phyloP scores from a whole-genome alignment of 1,284 basidiomycete species.

The Cystobasidiaceae sp. region DNA sequence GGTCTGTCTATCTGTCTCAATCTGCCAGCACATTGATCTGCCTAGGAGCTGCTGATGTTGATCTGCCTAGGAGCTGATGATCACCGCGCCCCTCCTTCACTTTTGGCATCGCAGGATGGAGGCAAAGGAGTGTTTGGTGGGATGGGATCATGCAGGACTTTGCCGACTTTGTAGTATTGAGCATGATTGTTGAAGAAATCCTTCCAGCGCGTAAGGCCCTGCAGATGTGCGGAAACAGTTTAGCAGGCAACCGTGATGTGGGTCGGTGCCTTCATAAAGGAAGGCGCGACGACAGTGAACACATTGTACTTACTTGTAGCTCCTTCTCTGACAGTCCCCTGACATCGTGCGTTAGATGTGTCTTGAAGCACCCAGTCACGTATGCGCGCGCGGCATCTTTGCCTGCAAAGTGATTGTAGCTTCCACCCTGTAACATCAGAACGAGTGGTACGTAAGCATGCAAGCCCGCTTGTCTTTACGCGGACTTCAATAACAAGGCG shows the following conservation, averaged over 20 bases:
- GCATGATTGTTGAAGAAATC: slow-evolving; percentile 75
- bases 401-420: slow-evolving; percentile 80
- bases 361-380: slow-evolving; percentile 83
- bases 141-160: slow-evolving; percentile 54
- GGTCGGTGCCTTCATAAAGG: not conserved
- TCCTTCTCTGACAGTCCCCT: slow-evolving; percentile 71
- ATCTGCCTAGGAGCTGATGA: not conserved
- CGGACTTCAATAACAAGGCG: not conserved
- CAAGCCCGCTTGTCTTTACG: not conserved
- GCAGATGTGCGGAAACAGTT: too few species aligned
- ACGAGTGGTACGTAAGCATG: not conserved
- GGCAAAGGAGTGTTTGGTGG: slow-evolving; percentile 73
- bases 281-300: not conserved
- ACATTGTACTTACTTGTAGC: slow-evolving; percentile 55
- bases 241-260: not conserved
- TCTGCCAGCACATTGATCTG: not conserved
- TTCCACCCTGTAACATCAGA: slow-evolving; percentile 60
- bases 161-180: slow-evolving; percentile 67
- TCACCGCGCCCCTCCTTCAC: slow-evolving; percentile 18
- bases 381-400: slow-evolving; percentile 82
- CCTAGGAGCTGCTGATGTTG: not conserved
- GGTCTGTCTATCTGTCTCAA: too few species aligned
- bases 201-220: slow-evolving; percentile 82
- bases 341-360: slow-evolving; percentile 80
- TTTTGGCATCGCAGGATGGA: slow-evolving; percentile 56